Evolutionary conservation across 768 basidiomycete genomes (phyloP), one percentile per base, ranked within the genome.

Genomic region (Boletus speciosus): DNA sequence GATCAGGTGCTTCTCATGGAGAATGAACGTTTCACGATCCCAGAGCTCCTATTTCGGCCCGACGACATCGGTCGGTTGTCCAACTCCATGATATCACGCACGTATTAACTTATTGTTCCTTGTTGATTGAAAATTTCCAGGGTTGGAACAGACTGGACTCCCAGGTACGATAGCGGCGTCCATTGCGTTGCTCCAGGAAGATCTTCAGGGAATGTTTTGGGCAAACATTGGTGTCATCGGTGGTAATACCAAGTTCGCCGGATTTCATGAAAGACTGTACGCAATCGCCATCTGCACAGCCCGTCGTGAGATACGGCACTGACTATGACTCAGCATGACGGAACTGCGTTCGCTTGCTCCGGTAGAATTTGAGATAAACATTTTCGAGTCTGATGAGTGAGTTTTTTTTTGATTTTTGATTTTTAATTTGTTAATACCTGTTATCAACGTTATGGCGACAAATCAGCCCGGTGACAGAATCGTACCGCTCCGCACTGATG

Each of bases 121-220:
- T 47, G 38, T 49, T 39, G 14, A 46, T 47, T 29, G 36, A 34
- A 55, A 49, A 12, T 55, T 51, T 49, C 41, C 62, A 84, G 95
- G 93, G 7, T 69, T 98, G 39, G 81, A 85, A 11, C 94, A 97
- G 65, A 77, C 82, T 16, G 95, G 95, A 2, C 72, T 98, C 29
- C 76, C 91, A 35, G 80, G 79, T 51, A 83, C 86, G 11, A 82
- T 98, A 55, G 87, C 89, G 38, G 67, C 80, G 51, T 87, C 87
- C 53, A 93, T 98, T 64, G 76, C 80, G 0, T 71, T 80, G 31
- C 81, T 98, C 55, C 91, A 92, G 0, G 74, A 78, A 47, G 92
- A 95, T 62, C 62, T 95, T 25, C 90, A 86, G 60, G 94, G 92
- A 34, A 84, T 98, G 87, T 97, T 93, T 71, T 98, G 93, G 93